Base-by-base conservation (phyloP, 495 filamentous ascomycete species). In the Cudoniella acicularis region DNA sequence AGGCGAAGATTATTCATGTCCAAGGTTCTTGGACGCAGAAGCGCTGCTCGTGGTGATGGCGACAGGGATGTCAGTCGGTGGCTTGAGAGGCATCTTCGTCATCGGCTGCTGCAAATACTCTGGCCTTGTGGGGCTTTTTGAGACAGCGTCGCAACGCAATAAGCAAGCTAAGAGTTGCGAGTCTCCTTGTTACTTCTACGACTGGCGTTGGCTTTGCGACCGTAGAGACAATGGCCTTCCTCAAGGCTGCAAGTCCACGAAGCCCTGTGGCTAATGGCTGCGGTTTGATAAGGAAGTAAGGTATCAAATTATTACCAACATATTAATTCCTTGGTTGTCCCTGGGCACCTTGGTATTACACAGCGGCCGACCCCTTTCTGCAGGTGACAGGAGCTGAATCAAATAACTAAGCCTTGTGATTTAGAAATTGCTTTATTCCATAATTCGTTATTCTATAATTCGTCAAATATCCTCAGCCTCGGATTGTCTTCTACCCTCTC, bases 381-480 rank as follows among this genome's bases (percentile, higher is more conserved):
- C 30, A 36, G 30, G 30, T 13, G 30, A 4, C 30, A 6, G 13
- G 30, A 13, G 30, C 30, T 36, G 30, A 36, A 36, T n/a, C n/a
- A n/a, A n/a, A n/a, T n/a, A n/a, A n/a, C n/a, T n/a, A n/a, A n/a
- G n/a, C n/a, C n/a, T n/a, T n/a, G n/a, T n/a, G n/a, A n/a, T n/a
- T n/a, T n/a, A n/a, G n/a, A n/a, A n/a, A n/a, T n/a, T n/a, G n/a
- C n/a, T n/a, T n/a, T n/a, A n/a, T n/a, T n/a, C n/a, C n/a, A 30
- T n/a, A 9, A 6, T 46, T n/a, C n/a, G 3, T 16, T 22, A 17
- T 41, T 22, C 67, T 56, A 72, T 56, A 70, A 48, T 61, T 72
- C 70, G 56, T 72, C 69, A 43, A 72, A 67, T n/a, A 63, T n/a
- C 27, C 62, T 58, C 26, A 70, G 42, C 30, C 60, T 59, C 17